phyloP scores from a whole-genome alignment of 148 eudicot species.

The Fagopyrum homotropicum region DNA sequence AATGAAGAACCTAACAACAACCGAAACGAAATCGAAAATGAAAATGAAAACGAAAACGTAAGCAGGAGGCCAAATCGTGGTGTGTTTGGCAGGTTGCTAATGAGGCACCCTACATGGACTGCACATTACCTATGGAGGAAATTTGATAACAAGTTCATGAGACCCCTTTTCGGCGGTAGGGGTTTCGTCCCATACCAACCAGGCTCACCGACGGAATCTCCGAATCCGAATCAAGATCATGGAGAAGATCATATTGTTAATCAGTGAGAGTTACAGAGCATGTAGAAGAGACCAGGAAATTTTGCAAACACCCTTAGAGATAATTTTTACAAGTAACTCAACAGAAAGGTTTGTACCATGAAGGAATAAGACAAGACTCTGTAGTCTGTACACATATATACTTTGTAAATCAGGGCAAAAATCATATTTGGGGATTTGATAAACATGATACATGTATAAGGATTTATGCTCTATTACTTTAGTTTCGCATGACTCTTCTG shows the following conservation, averaged over 20 bases:
- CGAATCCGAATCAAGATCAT: constrained; percentile 21
- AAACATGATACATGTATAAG: not conserved
- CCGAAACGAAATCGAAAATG: not conserved
- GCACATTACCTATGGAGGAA: constrained; percentile 83
- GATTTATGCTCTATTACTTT: not conserved
- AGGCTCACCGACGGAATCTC: constrained; percentile 60
- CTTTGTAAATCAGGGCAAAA: not conserved
- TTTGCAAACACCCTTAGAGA: not conserved
- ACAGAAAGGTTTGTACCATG: not conserved
- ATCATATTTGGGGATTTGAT: not conserved
- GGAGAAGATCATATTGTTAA: not conserved
- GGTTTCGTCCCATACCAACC: constrained; percentile 81
- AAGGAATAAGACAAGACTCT: not conserved
- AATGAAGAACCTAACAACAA: constrained; percentile 10
- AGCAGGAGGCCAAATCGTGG: not conserved
- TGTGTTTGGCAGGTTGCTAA: constrained; percentile 29
- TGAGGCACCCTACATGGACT: constrained; percentile 49
- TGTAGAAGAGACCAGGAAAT: not conserved
- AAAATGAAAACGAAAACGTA: not conserved
- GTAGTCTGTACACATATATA: not conserved
- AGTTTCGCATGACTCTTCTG: not conserved
- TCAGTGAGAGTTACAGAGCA: not conserved
- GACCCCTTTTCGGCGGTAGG: constrained; percentile 93
- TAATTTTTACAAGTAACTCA: not conserved
- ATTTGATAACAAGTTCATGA: constrained; percentile 84